Percentiles rank a stretch among this genome's conserved stretches.
Evolutionary conservation across 768 basidiomycete species (phyloP).

Genomic region (Mrakia blollopis): DNA sequence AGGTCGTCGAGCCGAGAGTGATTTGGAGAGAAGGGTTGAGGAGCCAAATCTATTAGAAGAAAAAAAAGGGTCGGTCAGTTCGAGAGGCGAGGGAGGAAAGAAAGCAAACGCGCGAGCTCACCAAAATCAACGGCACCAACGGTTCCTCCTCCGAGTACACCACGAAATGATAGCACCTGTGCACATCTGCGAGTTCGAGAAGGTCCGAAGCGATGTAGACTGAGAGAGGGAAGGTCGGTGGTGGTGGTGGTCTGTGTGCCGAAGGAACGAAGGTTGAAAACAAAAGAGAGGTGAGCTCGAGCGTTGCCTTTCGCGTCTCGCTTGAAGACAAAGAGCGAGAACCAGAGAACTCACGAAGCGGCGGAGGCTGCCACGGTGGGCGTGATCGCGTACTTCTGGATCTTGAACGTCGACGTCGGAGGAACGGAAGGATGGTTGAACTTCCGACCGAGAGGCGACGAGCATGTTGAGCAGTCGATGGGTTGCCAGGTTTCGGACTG

Average conservation of each 20-base stretch:
- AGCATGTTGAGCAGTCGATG: conserved; percentile 25
- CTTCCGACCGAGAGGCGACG: conserved; percentile 13
- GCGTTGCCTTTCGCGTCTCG: conserved; percentile 11
- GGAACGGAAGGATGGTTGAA: conserved; percentile 26
- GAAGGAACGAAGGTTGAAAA: background rate
- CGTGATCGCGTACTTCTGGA: conserved; percentile 83
- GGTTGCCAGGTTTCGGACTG: conserved; percentile 30
- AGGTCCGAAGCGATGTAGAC: conserved; percentile 90
- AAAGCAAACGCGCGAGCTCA: conserved; percentile 48
- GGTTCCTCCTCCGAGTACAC: conserved; percentile 74
- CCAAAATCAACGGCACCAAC: conserved; percentile 70
- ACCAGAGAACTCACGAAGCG: background rate
- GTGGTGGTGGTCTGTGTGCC: conserved; percentile 46
- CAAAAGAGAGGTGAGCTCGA: conserved; percentile 29
- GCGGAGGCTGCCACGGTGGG: background rate
- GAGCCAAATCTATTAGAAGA: conserved; percentile 67
- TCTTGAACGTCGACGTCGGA: conserved; percentile 46
- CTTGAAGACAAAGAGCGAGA: too few relatives aligned
- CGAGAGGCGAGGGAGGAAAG: background rate
- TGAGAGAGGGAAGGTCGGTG: conserved; percentile 55
- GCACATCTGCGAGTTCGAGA: conserved; percentile 83
- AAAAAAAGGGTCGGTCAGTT: background rate
- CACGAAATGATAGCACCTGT: conserved; percentile 88
- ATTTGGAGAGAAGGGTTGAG: conserved; percentile 85
- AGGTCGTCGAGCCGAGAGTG: conserved; percentile 54